phyloP scores from a whole-genome alignment of 2,329 filamentous ascomycete genomes.

The Lecanoromycetidae sp. region DNA sequence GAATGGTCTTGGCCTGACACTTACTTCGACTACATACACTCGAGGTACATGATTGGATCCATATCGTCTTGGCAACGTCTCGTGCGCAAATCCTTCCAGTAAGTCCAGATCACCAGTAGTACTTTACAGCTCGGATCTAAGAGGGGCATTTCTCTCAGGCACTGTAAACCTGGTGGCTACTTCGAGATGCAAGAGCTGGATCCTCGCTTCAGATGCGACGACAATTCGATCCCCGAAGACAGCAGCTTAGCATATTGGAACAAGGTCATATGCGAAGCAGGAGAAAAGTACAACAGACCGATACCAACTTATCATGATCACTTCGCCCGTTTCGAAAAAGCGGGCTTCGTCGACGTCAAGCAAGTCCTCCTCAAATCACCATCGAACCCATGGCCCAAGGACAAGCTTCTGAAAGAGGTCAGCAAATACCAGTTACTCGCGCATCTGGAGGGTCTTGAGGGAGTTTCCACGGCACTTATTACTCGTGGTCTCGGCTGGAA shows the following conservation, averaged over 20 bases:
- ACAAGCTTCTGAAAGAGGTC: slow-evolving; percentile 18
- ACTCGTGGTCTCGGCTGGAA: slow-evolving; percentile 19
- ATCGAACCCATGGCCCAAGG: slow-evolving; percentile 19
- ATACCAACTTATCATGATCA: slow-evolving; percentile 15
- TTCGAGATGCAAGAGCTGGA: slow-evolving; percentile 33
- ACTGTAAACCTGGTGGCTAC: slow-evolving; percentile 31
- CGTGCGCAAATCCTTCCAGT: slow-evolving; percentile 28
- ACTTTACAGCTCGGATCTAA: too few relatives aligned
- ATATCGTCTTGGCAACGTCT: slow-evolving; percentile 31
- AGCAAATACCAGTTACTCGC: slow-evolving; percentile 19
- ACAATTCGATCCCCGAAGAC: slow-evolving; percentile 21
- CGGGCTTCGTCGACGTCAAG: slow-evolving; percentile 26
- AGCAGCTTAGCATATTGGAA: slow-evolving; percentile 21
- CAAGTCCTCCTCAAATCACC: slow-evolving; percentile 22
- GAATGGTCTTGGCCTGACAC: slow-evolving; percentile 31
- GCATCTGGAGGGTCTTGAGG: slow-evolving; percentile 18
- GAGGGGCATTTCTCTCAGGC: slow-evolving; percentile 15
- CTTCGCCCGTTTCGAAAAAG: slow-evolving; percentile 22
- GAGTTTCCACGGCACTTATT: slow-evolving; percentile 18
- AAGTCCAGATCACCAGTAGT: too few relatives aligned
- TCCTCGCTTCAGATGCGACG: slow-evolving; percentile 22
- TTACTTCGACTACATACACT: slow-evolving; percentile 30
- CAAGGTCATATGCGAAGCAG: slow-evolving; percentile 16
- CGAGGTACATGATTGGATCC: slow-evolving; percentile 30
- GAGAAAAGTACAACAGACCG: slow-evolving; percentile 16